Evolutionary conservation across 164 flowering plant genomes (phyloP).

Genomic region (Akebia trifoliata): DNA sequence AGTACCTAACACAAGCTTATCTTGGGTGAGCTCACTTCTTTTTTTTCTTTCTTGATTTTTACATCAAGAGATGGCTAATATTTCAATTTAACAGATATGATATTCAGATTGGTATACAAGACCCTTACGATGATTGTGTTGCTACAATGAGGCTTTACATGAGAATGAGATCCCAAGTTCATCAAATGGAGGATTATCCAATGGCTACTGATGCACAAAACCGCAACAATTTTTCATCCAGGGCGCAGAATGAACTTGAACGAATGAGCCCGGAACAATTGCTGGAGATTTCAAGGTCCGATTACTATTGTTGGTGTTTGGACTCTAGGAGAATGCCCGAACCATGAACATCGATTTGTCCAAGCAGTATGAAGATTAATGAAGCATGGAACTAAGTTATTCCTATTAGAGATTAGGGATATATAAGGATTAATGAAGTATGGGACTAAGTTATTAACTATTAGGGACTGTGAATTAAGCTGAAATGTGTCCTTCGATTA

Average conservation of each 20-base stretch:
- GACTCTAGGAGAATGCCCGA: slow-evolving; percentile 31
- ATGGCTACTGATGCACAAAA: slow-evolving; percentile 61
- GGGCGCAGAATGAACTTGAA: slow-evolving; percentile 75
- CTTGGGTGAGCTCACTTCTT: slow-evolving; percentile 50
- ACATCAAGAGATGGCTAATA: not conserved
- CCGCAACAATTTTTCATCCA: slow-evolving; percentile 50
- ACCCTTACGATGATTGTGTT: slow-evolving; percentile 86
- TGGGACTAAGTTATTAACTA: no score
- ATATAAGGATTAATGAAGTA: no score
- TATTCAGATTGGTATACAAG: slow-evolving; percentile 75
- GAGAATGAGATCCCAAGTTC: slow-evolving; percentile 67
- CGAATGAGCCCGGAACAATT: slow-evolving; percentile 68
- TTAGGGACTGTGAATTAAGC: no score
- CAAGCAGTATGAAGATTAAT: no score
- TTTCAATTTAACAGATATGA: slow-evolving; percentile 71
- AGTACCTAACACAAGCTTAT: slow-evolving; percentile 74
- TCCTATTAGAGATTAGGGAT: no score
- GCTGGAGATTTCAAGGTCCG: slow-evolving; percentile 73
- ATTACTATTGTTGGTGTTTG: slow-evolving; percentile 89
- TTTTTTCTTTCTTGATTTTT: not conserved
- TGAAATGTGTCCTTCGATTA: no score
- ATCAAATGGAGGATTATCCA: slow-evolving; percentile 43
- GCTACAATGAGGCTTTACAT: slow-evolving; percentile 82
- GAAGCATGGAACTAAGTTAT: no score
- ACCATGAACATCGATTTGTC: not conserved